Percentiles rank a stretch among this genome's conserved stretches.
Conservation (phyloP, 768 basidiomycete species). For the Artomyces pyxidatus region DNA sequence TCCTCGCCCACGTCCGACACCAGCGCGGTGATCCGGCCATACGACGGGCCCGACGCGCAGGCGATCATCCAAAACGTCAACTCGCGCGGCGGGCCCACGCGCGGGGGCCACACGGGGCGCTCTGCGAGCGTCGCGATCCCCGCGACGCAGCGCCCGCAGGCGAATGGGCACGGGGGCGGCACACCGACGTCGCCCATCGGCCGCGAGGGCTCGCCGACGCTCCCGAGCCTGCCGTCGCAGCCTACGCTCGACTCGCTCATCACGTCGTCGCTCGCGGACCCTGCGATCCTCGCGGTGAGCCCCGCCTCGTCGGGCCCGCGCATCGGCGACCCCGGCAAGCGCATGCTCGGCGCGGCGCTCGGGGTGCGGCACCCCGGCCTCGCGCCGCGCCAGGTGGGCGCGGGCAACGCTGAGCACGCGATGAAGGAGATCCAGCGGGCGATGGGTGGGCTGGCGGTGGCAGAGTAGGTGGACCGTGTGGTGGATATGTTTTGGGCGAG, state of each 20-base stretch:
- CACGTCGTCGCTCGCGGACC: constrained; percentile 65
- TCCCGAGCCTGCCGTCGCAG: constrained; percentile 73
- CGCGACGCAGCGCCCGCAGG: constrained; percentile 29
- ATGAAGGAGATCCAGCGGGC: constrained; percentile 67
- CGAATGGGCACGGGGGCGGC: constrained; percentile 1
- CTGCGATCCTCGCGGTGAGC: constrained; percentile 58
- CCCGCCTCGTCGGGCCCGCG: constrained; percentile 48
- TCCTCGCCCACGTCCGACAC: constrained; percentile 44
- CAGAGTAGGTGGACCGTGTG: constrained; percentile 41
- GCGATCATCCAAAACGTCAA: constrained; percentile 78
- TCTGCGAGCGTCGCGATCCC: constrained; percentile 32
- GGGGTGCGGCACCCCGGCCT: constrained; percentile 77
- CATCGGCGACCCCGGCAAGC: constrained; percentile 82
- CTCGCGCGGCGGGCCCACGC: constrained; percentile 52
- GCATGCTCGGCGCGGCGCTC: constrained; percentile 82
- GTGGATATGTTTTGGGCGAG: neutral
- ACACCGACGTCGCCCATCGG: constrained; percentile 17
- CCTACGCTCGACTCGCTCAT: constrained; percentile 83
- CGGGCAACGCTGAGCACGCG: constrained; percentile 41
- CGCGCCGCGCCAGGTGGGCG: constrained; percentile 39
- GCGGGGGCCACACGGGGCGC: constrained; percentile 66
- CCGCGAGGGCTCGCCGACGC: constrained; percentile 64
- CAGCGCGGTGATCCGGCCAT: constrained; percentile 70
- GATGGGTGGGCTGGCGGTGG: constrained; percentile 66
- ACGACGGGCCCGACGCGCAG: constrained; percentile 92